phyloP scores from a whole-genome alignment of 108 stramenopile genomes.

The Seminavis robusta region DNA sequence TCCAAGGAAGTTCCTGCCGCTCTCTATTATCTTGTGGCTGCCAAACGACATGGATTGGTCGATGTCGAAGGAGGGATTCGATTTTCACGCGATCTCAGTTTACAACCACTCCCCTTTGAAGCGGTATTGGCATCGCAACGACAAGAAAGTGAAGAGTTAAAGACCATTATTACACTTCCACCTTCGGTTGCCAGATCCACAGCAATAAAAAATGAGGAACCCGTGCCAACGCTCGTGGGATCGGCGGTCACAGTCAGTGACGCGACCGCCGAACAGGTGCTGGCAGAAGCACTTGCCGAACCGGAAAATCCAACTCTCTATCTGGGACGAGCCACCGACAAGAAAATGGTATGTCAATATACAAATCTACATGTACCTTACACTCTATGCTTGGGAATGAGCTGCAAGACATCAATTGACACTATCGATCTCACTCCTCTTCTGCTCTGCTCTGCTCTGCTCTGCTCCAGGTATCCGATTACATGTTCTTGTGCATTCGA shows the following conservation, averaged over 20 bases:
- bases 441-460: no score
- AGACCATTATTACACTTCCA: no score
- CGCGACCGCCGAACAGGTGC: slow-evolving; percentile 13
- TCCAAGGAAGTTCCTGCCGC: slow-evolving; percentile 10
- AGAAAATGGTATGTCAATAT: slow-evolving; percentile 1
- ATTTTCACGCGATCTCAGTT: slow-evolving; percentile 37
- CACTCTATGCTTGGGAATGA: no score
- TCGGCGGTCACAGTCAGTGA: neutral
- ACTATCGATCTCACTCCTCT: no score
- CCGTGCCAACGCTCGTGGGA: neutral
- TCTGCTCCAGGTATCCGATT: slow-evolving; percentile 26
- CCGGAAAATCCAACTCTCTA: slow-evolving; percentile 5
- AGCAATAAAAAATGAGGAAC: neutral
- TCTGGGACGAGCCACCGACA: slow-evolving; percentile 18
- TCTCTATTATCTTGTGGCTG: slow-evolving; percentile 38
- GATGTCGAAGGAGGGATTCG: slow-evolving; percentile 32
- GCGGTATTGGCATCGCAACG: slow-evolving; percentile 12
- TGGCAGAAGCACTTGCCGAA: slow-evolving; percentile 27
- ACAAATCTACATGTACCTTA: no score
- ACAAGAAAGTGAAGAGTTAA: no score
- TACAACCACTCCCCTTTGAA: slow-evolving; percentile 42
- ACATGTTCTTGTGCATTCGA: slow-evolving; percentile 37
- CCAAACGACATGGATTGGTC: slow-evolving; percentile 38
- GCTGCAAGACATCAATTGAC: no score
- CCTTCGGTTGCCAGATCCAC: neutral